Evolutionary conservation across 148 eudicot genomes (phyloP), one percentile per base, ranked within the genome.

Genomic region (Amaranthus hypochondriacus): DNA sequence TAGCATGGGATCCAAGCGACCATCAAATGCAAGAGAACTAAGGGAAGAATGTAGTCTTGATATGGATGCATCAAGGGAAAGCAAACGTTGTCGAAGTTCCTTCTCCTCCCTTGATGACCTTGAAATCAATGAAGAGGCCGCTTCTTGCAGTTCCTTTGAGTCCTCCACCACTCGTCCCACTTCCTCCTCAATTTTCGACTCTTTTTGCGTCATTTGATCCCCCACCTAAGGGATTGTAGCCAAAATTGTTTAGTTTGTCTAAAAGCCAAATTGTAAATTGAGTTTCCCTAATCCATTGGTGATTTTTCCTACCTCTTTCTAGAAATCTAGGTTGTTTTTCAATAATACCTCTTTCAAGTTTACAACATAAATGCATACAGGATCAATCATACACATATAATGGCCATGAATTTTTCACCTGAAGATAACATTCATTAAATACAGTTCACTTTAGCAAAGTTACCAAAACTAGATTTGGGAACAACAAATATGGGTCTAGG

Each of bases 121-220:
- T 0, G 89, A 85, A 47, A 90, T 86, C 71, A 87, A 82, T 7
- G 92, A 78, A 5, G 97, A 52, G 1, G 98, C 92, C 14, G 86
- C 57, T 14, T 94, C 98, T 77, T 94, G 97, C 83, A 94, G 66
- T 84, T 92, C 98, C 74, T 90, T 94, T 2, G 88, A 91, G 54
- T 85, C 84, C 62, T 91, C 98, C 60, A 82, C 81, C 44, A 85
- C 77, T 68, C 69, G 76, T 50, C 79, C 81, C 4, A 85, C 92
- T 78, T 89, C 87, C 50, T 86, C 89, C 59, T 74, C 88, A 51
- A 82, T 75, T 56, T 62, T 69, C 15, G 61, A n/a, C 47, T 73
- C 83, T 43, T 75, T 55, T 15, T 73, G 64, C 76, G 77, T 75
- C n/a, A 28, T 56, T 3, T 64, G 75, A 75, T 70, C 77, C 75